Conservation (phyloP, 257 asterid genomes). For the Paulownia fortunei region DNA sequence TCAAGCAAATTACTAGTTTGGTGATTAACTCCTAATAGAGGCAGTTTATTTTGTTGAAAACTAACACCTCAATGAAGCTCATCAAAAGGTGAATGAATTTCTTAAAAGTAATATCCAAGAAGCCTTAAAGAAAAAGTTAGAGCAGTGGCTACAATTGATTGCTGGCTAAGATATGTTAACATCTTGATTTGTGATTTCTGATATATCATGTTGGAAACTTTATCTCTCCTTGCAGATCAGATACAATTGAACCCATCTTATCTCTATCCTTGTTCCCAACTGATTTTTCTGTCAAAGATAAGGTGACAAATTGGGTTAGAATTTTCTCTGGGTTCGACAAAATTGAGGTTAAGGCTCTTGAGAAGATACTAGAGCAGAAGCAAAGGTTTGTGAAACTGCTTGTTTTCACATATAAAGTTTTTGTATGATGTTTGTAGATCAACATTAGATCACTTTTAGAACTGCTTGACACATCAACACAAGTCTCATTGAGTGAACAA, state of each 20-base stretch:
- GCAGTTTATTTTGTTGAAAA: constrained; percentile 23
- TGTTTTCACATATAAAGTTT: constrained; percentile 19
- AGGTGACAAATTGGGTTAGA: constrained; percentile 75
- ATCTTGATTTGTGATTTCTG: constrained; percentile 8
- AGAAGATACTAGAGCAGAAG: constrained; percentile 95
- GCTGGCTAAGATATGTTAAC: constrained; percentile 10
- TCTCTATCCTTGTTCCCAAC: constrained; percentile 79
- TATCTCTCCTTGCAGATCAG: constrained; percentile 72
- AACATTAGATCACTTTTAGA: constrained; percentile 4
- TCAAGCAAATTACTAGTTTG: constrained; percentile 3
- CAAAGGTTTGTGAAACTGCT: constrained; percentile 70
- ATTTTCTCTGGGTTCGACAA: constrained; percentile 86
- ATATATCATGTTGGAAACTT: constrained; percentile 15
- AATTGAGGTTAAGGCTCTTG: constrained; percentile 92
- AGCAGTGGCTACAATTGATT: constrained; percentile 16
- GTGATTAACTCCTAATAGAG: neutral
- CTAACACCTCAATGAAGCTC: constrained; percentile 8
- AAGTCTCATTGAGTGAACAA: constrained; percentile 23
- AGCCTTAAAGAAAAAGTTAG: constrained; percentile 21
- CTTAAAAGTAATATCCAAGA: neutral
- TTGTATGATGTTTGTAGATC: constrained; percentile 11
- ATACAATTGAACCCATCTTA: constrained; percentile 76
- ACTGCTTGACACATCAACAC: constrained; percentile 1
- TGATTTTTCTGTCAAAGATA: constrained; percentile 73
- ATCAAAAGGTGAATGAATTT: constrained; percentile 16